Percentiles rank a stretch among this genome's conserved stretches.
phyloP scores from a whole-genome alignment of 2,329 filamentous ascomycete species.

The Colletotrichum tropicicola region DNA sequence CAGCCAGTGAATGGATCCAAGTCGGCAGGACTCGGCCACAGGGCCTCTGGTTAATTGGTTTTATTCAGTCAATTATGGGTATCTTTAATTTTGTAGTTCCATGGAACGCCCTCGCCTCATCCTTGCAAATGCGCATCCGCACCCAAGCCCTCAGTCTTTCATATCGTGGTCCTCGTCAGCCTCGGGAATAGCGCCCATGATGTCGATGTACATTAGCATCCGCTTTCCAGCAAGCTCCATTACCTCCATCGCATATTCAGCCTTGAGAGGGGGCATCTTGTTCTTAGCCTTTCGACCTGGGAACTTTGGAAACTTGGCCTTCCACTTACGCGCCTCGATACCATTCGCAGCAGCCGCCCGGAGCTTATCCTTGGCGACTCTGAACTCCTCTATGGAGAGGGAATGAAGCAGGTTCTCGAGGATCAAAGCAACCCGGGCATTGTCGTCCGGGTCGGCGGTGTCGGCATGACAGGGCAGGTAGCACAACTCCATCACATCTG shows the following conservation, averaged over 20 bases:
- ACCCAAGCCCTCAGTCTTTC: conserved; percentile 5
- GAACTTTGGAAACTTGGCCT: conserved; percentile 49
- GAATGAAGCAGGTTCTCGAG: conserved; percentile 72
- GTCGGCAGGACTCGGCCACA: no score
- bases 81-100: not conserved
- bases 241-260: conserved; percentile 51
- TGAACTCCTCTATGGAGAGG: conserved; percentile 47
- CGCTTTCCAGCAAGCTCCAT: conserved; percentile 55
- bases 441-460: conserved; percentile 68
- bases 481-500: conserved; percentile 60
- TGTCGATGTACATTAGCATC: conserved; percentile 39
- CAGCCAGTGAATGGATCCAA: no score
- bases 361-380: conserved; percentile 47
- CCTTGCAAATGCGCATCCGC: not conserved
- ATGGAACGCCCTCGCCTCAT: not conserved
- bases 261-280: conserved; percentile 41
- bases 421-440: conserved; percentile 76
- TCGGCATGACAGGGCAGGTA: conserved; percentile 75
- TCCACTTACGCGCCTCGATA: conserved; percentile 57
- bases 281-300: not conserved
- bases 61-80: not conserved
- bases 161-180: conserved; percentile 9
- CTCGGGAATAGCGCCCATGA: conserved; percentile 6
- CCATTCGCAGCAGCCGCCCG: conserved; percentile 53
- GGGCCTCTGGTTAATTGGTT: not conserved